Evolutionary conservation across 495 filamentous ascomycete genomes (phyloP), one percentile per base, ranked within the genome.

Genomic region (Usnea hakonensis): DNA sequence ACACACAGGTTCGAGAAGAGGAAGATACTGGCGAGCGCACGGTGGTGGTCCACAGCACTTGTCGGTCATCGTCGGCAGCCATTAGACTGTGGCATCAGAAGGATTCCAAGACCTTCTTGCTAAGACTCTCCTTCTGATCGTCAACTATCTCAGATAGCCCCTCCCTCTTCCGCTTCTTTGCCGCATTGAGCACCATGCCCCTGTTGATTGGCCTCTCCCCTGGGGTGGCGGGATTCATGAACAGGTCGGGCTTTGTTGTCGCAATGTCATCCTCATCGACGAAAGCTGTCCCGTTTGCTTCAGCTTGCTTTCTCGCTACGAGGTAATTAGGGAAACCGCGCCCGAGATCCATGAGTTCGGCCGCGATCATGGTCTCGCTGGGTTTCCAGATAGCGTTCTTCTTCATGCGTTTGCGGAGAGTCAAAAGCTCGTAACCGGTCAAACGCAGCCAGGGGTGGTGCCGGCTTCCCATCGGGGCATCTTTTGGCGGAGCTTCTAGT

Each of bases 121-220:
- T 52, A 5, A 52, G 19, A 19, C 48, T 52, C 13, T 52, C 26
- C n/a, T 52, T 52, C 48, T 52, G 48, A 52, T 52, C 48, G 16
- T 52, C 48, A 16, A 52, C 48, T 17, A 52, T 14, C 26, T 52
- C 48, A 19, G 48, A 52, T 28, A 52, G 5, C 46, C 52, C 58
- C n/a, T 48, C 58, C 32, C 58, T 61, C 58, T 61, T 61, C 40
- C 58, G 58, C 48, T 61, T 61, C 48, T 61, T 61, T 3, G 58
- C 58, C 32, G 36, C 46, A 32, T 61, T 61, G 23, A 61, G 58
- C 32, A 52, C 26, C 58, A 61, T 61, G 6, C 58, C 58, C 19
- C 52, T 61, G 33, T 61, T 61, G 44, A 48, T 37, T 28, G 58
- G 58, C 36, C 44, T 61, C 9, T 44, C 58, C 36, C 40, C 58